Percentiles rank a stretch among this genome's conserved stretches.
Evolutionary conservation across 208 protist species (phyloP).

Genomic region (Trypanosoma grayi): DNA sequence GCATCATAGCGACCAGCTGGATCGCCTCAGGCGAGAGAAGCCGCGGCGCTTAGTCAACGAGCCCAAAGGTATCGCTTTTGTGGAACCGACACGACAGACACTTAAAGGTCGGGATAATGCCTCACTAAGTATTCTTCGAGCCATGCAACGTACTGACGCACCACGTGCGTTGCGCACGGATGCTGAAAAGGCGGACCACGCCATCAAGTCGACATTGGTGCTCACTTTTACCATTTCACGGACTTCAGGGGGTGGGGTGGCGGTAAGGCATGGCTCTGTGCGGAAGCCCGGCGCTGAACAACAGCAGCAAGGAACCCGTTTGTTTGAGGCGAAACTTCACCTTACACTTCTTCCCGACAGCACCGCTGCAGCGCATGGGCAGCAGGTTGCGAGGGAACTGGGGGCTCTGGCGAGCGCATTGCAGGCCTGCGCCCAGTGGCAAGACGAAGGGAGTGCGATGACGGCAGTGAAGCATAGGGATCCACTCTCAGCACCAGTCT

Average conservation of each 20-base stretch:
- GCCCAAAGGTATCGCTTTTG: constrained; percentile 19
- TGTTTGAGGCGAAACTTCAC: constrained; percentile 14
- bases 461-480: background rate
- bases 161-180: constrained; percentile 15
- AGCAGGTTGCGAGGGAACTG: constrained; percentile 15
- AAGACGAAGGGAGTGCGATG: background rate
- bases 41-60: constrained; percentile 13
- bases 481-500: no score
- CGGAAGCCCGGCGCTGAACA: background rate
- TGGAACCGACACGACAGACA: constrained; percentile 7
- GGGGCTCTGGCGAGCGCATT: constrained; percentile 15
- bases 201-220: constrained; percentile 18
- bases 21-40: constrained; percentile 1
- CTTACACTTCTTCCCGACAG: constrained; percentile 26
- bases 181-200: constrained; percentile 24
- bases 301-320: background rate
- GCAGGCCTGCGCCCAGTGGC: constrained; percentile 18
- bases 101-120: background rate
- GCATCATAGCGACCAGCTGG: constrained; percentile 11
- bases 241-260: background rate
- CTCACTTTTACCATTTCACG: constrained; percentile 20
- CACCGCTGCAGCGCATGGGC: constrained; percentile 14
- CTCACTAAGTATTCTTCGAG: constrained; percentile 1
- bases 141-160: constrained; percentile 16
- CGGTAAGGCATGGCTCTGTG: no score